Evolutionary conservation across 2,329 filamentous ascomycete species (phyloP), one percentile per base, ranked within the genome.

Genomic region (Ascosphaera aggregata): DNA sequence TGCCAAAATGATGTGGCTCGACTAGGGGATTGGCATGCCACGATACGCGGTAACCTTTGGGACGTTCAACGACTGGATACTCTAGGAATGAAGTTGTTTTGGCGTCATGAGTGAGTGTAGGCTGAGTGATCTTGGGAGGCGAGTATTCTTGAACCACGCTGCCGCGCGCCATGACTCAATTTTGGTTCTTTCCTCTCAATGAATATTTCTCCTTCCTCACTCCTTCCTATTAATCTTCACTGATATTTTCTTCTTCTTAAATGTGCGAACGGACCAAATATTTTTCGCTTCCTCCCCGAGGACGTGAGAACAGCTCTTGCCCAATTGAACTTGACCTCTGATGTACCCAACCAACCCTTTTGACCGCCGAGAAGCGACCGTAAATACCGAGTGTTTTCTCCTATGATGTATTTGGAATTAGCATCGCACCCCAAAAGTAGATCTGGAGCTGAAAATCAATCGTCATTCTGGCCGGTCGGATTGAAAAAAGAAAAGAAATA

Each of bases 21-120:
- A 95, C 91, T 43, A 81, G 75, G 1, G 85, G 80, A 51, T 94
- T 94, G 60, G 84, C 82, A 56, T 98, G 89, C 59, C 85, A 95
- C 8, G 86, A 94, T 36, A 98, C 86, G 22, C 70, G 84, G 60
- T 91, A 85, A 47, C 84, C 85, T 52, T 78, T 76, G 1, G 86
- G 85, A 27, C 74, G 70, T 39, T 73, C 71, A 50, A 94, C 80
- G 47, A 74, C 76, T 56, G 80, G 64, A 44, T 64, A 58, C 43
- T 70, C 64, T 32, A 67, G 63, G 46, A 69, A 64, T 40, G 61
- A 54, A 37, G 60, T 54, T 47, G 70, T 64, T 45, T 72, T 67
- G 24, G 60, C 55, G 44, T 64, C 61, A 46, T 61, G 47, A 27
- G 52, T 68, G 56, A 61, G 58, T 42, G 59, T 67, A 45, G 57